Percentiles rank a stretch among this genome's conserved stretches.
phyloP scores from a whole-genome alignment of 495 filamentous ascomycete species.

The Xanthoparmelia taractica region DNA sequence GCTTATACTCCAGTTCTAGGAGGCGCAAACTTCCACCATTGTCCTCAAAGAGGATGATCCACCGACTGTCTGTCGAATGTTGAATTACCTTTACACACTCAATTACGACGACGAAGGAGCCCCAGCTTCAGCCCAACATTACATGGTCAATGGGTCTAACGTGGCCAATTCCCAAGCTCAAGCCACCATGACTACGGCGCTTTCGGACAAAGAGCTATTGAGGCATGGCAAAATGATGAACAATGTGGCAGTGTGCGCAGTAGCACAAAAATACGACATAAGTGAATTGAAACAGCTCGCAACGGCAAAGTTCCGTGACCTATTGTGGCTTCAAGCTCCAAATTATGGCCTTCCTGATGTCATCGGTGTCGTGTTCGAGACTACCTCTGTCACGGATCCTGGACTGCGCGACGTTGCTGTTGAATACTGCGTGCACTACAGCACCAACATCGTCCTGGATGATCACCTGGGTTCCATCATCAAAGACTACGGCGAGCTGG shows the following conservation, averaged over 20 bases:
- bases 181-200: neutral
- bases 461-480: neutral
- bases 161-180: neutral
- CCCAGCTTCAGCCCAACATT: neutral
- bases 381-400: neutral
- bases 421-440: neutral
- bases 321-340: neutral
- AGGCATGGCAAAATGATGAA: conserved; percentile 3
- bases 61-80: conserved; percentile 10
- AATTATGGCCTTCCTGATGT: neutral
- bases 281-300: conserved; percentile 4
- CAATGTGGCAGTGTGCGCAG: conserved; percentile 10
- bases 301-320: neutral
- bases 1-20: neutral
- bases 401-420: conserved; percentile 1
- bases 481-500: conserved; percentile 1
- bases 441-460: neutral
- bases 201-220: neutral
- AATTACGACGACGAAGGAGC: conserved; percentile 8
- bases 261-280: conserved; percentile 14
- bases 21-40: conserved; percentile 1
- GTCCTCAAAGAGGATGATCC: conserved; percentile 10
- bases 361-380: conserved; percentile 5
- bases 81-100: conserved; percentile 11
- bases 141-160: neutral